Base-by-base conservation (phyloP, 73 alveolate genomes). In the Breviolum minutum region DNA sequence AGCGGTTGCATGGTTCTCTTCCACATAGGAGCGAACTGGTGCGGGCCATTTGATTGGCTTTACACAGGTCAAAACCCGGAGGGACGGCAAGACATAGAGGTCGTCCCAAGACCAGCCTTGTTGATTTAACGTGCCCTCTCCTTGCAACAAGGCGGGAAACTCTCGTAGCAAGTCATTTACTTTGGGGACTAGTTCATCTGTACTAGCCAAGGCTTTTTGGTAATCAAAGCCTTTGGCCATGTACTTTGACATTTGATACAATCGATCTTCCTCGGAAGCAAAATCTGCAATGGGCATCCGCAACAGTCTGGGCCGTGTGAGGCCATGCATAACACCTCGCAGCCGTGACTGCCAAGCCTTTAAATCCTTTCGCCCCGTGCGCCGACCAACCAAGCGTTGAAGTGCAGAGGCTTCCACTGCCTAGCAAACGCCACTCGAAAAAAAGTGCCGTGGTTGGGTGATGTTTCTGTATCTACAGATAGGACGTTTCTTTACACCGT, bases 281-380 rank as follows among this genome's bases (percentile, higher is more conserved):
- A 88, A 88, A n/a, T 88, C 95, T 27, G 83, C 84, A 68, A 88
- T 88, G 68, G 95, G 95, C 95, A 88, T 88, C 85, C 30, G 83
- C 83, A 88, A 76, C 85, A 88, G 70, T 48, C 95, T 66, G n/a
- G 95, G 95, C 29, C 95, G 61, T 24, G 95, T 88, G 22, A 88
- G 95, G 30, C 85, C 85, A 19, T 88, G 95, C 95, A 88, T 88
- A 27, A 88, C 95, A 11, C 94, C 61, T 7, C 92, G 74, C 92
- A 83, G 48, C 82, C 64, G 73, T 32, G 95, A 62, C 66, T 87
- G 95, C 95, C 95, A 87, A 4, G 95, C 81, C 68, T 87, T 87
- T 40, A 87, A 40, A 29, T 87, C 95, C 20, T 87, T 87, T 20
- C 95, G 81, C 32, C 95, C 95, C 5, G 95, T 87, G 64, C 95